phyloP scores from a whole-genome alignment of 371 early-diverging fungal genomes.

The Actinomucor elegans region DNA sequence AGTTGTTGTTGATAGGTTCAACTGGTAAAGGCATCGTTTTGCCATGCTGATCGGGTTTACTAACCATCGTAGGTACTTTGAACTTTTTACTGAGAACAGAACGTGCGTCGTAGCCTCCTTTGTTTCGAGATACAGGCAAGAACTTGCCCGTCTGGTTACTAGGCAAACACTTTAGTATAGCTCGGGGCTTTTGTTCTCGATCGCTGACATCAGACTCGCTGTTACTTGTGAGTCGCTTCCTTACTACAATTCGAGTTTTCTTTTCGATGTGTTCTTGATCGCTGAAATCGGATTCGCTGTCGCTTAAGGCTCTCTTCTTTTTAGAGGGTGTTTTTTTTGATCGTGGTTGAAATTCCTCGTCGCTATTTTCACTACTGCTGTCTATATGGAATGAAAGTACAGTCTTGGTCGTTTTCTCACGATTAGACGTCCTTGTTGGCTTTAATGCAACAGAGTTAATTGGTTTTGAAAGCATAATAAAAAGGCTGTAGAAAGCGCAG shows the following conservation, averaged over 20 bases:
- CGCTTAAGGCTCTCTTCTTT: neutral
- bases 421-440: neutral
- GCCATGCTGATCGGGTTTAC: neutral
- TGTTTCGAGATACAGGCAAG: conserved; percentile 20
- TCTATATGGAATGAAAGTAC: neutral
- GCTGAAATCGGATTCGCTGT: conserved; percentile 28
- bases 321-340: neutral
- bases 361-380: neutral
- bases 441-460: too few species aligned
- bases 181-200: neutral
- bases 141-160: conserved; percentile 2
- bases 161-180: neutral
- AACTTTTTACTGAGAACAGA: conserved; percentile 37
- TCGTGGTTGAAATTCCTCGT: neutral
- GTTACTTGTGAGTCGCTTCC: conserved; percentile 14
- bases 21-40: neutral
- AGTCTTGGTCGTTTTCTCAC: neutral
- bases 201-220: too few species aligned
- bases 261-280: conserved; percentile 19
- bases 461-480: neutral
- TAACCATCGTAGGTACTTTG: conserved; percentile 31
- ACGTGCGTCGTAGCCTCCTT: conserved; percentile 33
- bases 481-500: too few species aligned
- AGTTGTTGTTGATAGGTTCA: neutral
- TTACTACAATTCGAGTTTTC: conserved; percentile 1